Conservation (phyloP, 768 basidiomycete genomes). For the Lentinula guzmanii region DNA sequence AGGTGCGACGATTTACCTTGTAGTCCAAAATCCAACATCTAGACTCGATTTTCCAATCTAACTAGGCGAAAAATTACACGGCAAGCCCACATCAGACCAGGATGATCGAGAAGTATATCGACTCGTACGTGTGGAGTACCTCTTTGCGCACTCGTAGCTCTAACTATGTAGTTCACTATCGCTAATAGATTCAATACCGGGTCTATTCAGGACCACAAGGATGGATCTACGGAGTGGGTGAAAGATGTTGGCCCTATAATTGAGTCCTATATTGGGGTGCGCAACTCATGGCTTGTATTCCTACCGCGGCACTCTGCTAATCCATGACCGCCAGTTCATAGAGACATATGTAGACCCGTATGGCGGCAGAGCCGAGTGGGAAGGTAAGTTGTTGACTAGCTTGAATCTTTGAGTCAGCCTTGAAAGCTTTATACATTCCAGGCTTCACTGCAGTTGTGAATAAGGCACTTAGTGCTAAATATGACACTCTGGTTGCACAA, state of each 20-base stretch:
- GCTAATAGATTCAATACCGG: conserved; percentile 63
- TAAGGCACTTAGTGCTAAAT: conserved; percentile 78
- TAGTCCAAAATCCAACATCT: too few species aligned
- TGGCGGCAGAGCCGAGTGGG: conserved; percentile 90
- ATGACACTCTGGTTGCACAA: conserved; percentile 64
- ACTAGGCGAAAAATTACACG: conserved; percentile 65
- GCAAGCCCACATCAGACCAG: conserved; percentile 66
- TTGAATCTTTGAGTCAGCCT: conserved; percentile 3
- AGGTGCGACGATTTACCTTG: conserved; percentile 32
- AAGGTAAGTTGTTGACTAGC: conserved; percentile 41
- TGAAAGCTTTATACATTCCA: conserved; percentile 18
- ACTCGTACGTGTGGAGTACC: conserved; percentile 45
- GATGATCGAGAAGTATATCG: conserved; percentile 76
- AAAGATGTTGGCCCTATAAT: conserved; percentile 84
- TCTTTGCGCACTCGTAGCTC: background rate
- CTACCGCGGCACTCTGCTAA: background rate
- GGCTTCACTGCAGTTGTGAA: conserved; percentile 88
- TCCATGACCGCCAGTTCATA: conserved; percentile 39
- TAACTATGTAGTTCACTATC: background rate
- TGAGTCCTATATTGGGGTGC: conserved; percentile 76
- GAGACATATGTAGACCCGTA: conserved; percentile 89
- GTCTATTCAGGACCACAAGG: conserved; percentile 73
- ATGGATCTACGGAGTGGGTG: conserved; percentile 77
- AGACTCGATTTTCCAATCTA: background rate
- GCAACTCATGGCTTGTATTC: conserved; percentile 11